A percentile compares a stretch with the other conserved stretches of the same genome.
Evolutionary conservation across 1,139 yeast genomes (phyloP).

Genomic region (Protomyces pachydermus): DNA sequence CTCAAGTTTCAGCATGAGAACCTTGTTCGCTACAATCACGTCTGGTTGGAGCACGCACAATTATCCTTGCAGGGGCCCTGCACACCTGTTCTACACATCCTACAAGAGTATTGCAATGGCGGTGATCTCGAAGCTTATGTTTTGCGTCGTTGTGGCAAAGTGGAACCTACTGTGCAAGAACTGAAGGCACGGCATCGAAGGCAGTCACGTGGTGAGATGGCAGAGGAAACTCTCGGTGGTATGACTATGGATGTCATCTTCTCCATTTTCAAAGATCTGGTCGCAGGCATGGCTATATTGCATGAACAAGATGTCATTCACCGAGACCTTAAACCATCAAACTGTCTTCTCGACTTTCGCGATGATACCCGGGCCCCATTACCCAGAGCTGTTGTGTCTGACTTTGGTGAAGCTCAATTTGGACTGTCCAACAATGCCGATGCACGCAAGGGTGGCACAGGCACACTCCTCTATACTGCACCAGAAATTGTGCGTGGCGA

Average conservation of each 20-base stretch:
- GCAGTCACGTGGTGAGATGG: slow-evolving; percentile 9
- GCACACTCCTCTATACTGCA: slow-evolving; percentile 35
- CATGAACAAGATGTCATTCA: slow-evolving; percentile 74
- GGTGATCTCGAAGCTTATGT: slow-evolving; percentile 76
- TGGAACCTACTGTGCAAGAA: slow-evolving; percentile 29
- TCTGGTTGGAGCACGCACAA: slow-evolving; percentile 77
- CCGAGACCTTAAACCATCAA: slow-evolving; percentile 82
- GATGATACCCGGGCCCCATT: slow-evolving; percentile 39
- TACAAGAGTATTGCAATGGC: slow-evolving; percentile 83
- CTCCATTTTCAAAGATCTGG: slow-evolving; percentile 62
- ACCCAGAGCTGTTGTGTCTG: slow-evolving; percentile 73
- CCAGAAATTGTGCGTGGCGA: slow-evolving; percentile 29
- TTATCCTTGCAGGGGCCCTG: slow-evolving; percentile 53
- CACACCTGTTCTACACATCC: slow-evolving; percentile 76
- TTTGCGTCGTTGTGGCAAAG: slow-evolving; percentile 13
- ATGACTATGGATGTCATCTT: slow-evolving; percentile 48
- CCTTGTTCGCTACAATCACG: slow-evolving; percentile 79
- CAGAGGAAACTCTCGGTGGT: slow-evolving; percentile 1
- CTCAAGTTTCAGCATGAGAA: slow-evolving; percentile 53
- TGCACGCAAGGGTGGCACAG: slow-evolving; percentile 12
- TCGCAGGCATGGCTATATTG: slow-evolving; percentile 63
- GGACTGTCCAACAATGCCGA: slow-evolving; percentile 33
- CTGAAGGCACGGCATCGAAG: slow-evolving; percentile 30
- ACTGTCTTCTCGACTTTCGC: slow-evolving; percentile 49
- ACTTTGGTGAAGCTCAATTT: slow-evolving; percentile 83